phyloP scores from a whole-genome alignment of 2,329 filamentous ascomycete genomes.

The Alternaria triticina region DNA sequence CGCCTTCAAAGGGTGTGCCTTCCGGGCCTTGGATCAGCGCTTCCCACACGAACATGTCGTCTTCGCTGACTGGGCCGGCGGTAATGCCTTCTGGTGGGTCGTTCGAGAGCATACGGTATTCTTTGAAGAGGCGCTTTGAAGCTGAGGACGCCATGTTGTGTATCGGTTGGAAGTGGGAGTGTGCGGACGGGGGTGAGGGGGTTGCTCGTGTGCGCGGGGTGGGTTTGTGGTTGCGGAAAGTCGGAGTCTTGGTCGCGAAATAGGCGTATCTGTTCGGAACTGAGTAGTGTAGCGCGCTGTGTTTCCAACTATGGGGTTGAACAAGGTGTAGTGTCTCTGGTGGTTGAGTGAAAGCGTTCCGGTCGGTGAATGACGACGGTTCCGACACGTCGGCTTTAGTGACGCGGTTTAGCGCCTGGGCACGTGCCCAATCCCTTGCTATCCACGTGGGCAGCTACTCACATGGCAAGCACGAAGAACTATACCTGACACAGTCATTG shows the following conservation, averaged over 20 bases:
- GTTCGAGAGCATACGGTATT: slow-evolving; percentile 92
- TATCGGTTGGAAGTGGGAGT: neutral
- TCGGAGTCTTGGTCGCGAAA: neutral
- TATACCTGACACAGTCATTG: neutral
- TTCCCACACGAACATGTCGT: slow-evolving; percentile 96
- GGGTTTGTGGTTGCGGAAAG: neutral
- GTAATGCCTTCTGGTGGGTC: slow-evolving; percentile 98
- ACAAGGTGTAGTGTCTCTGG: neutral
- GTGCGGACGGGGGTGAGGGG: neutral
- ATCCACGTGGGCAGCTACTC: neutral
- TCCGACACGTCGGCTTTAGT: slow-evolving; percentile 20
- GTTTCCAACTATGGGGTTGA: neutral
- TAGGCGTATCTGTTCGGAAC: neutral
- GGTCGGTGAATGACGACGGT: neutral
- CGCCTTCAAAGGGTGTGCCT: slow-evolving; percentile 93
- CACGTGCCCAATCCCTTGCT: slow-evolving; percentile 8
- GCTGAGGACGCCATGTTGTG: slow-evolving; percentile 60
- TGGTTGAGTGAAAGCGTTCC: neutral
- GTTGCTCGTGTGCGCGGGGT: neutral
- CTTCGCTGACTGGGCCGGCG: slow-evolving; percentile 89
- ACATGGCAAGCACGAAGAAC: neutral
- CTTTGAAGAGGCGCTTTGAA: slow-evolving; percentile 84
- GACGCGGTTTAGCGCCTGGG: slow-evolving; percentile 9
- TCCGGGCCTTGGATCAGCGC: slow-evolving; percentile 94
- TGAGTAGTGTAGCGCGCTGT: neutral